phyloP scores from a whole-genome alignment of 2,329 filamentous ascomycete genomes.

The Periconia sp. region DNA sequence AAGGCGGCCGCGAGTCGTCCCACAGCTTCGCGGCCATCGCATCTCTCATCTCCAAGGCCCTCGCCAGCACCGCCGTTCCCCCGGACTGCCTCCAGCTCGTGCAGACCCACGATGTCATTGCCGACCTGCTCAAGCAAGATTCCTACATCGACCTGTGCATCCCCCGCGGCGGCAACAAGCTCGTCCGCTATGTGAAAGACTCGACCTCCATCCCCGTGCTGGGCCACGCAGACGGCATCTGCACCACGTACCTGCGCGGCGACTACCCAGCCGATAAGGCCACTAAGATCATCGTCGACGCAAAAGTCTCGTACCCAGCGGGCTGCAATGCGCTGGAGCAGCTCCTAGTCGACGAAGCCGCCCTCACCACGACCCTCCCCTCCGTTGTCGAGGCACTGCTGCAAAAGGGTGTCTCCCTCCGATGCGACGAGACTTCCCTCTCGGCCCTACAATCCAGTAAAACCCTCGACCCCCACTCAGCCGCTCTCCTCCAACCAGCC shows the following conservation, averaged over 20 bases:
- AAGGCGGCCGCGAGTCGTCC: slow-evolving; percentile 94
- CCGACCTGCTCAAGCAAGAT: slow-evolving; percentile 83
- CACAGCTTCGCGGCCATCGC: slow-evolving; percentile 95
- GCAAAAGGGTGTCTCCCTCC: slow-evolving; percentile 75
- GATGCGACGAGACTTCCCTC: slow-evolving; percentile 74
- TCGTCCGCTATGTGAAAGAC: slow-evolving; percentile 86
- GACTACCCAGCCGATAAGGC: slow-evolving; percentile 75
- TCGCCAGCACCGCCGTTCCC: slow-evolving; percentile 73
- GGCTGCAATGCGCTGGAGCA: slow-evolving; percentile 96
- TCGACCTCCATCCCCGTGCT: slow-evolving; percentile 93
- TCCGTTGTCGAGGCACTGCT: slow-evolving; percentile 72
- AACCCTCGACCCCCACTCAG: slow-evolving; percentile 45
- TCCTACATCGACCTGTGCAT: slow-evolving; percentile 92
- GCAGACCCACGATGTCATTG: slow-evolving; percentile 86
- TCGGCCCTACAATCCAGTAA: slow-evolving; percentile 56
- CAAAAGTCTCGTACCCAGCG: slow-evolving; percentile 92
- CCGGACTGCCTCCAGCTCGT: slow-evolving; percentile 90
- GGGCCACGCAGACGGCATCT: slow-evolving; percentile 93
- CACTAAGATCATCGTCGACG: slow-evolving; percentile 77
- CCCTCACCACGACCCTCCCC: slow-evolving; percentile 69
- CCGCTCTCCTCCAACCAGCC: slow-evolving; percentile 62
- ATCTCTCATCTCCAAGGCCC: slow-evolving; percentile 75
- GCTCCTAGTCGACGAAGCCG: slow-evolving; percentile 76
- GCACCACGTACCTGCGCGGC: slow-evolving; percentile 78
- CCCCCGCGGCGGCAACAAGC: slow-evolving; percentile 84